Conservation (phyloP, 495 filamentous ascomycete genomes). For the Hypoxylon fuscum region DNA sequence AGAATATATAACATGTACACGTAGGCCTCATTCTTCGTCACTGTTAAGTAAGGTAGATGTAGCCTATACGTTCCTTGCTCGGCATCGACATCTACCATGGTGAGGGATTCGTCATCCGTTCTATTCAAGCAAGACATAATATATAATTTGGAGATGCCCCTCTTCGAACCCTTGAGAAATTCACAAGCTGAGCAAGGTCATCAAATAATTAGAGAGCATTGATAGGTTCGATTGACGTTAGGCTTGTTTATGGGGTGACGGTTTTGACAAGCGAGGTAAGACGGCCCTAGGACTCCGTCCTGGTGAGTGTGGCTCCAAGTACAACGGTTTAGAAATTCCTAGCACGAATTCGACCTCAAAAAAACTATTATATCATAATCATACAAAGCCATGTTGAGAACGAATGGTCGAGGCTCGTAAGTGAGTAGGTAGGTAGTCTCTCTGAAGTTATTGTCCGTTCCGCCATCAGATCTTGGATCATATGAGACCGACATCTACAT, state of each 20-base stretch:
- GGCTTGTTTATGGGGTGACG: conserved; percentile 21
- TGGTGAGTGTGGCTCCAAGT: conserved; percentile 21
- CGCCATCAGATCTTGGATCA: background rate
- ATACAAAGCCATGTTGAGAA: background rate
- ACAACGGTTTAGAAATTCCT: conserved; percentile 9
- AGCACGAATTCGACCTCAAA: background rate
- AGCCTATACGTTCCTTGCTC: background rate
- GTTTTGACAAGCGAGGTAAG: conserved; percentile 32
- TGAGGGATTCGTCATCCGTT: conserved; percentile 7
- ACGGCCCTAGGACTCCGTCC: conserved; percentile 44
- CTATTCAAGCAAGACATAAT: conserved; percentile 20
- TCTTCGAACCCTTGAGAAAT: background rate
- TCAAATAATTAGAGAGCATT: conserved; percentile 3
- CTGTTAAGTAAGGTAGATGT: too few species aligned
- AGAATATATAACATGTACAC: conserved; percentile 27
- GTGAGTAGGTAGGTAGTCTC: too few species aligned
- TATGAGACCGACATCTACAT: too few species aligned
- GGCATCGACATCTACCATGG: conserved; percentile 1
- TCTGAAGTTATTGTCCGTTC: background rate
- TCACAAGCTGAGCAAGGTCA: background rate
- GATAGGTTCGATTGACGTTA: conserved; percentile 27
- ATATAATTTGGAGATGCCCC: conserved; percentile 1
- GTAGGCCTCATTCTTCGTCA: conserved; percentile 16
- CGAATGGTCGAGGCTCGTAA: conserved; percentile 4
- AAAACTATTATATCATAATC: background rate